These are phyloP conservation scores for Adansonia digitata DNA, from an alignment of 345 rosid species.

Conservation along the genomic window DNA sequence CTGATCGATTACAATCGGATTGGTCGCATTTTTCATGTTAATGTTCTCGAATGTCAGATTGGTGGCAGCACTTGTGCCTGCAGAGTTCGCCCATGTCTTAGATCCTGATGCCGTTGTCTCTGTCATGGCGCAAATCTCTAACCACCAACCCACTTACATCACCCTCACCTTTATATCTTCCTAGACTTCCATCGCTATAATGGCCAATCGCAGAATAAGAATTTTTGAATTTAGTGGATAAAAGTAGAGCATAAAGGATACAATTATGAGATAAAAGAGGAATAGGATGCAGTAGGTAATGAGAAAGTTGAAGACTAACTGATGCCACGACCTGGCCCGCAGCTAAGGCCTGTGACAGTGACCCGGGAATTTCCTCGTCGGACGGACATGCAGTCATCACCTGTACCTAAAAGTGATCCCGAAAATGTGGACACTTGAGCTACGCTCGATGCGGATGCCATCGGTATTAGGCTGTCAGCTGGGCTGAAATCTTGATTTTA, in stretches of 20 bases:
- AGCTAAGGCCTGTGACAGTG: conserved; percentile 27
- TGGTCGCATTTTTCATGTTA: conserved; percentile 41
- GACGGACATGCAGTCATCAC: conserved; percentile 24
- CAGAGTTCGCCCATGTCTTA: conserved; percentile 59
- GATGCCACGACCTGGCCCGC: conserved; percentile 43
- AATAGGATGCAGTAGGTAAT: no score
- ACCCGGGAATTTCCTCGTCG: conserved; percentile 13
- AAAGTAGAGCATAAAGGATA: neutral
- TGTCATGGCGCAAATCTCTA: conserved; percentile 40
- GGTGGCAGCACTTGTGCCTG: conserved; percentile 44
- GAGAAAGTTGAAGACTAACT: no score
- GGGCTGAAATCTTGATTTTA: conserved; percentile 32
- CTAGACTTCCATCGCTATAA: conserved; percentile 52
- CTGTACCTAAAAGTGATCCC: conserved; percentile 12
- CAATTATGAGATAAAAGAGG: no score
- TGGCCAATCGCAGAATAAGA: no score
- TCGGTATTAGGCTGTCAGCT: conserved; percentile 61
- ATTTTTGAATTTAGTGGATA: no score
- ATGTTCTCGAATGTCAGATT: conserved; percentile 56
- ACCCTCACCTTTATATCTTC: conserved; percentile 43
- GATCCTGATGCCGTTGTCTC: conserved; percentile 58
- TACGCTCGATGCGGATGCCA: conserved; percentile 48
- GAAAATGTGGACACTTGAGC: conserved; percentile 28
- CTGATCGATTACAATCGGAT: conserved; percentile 58
- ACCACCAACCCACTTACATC: conserved; percentile 44